Conservation (phyloP, 352 stramenopile genomes). For the Phytopythium helicoides region DNA sequence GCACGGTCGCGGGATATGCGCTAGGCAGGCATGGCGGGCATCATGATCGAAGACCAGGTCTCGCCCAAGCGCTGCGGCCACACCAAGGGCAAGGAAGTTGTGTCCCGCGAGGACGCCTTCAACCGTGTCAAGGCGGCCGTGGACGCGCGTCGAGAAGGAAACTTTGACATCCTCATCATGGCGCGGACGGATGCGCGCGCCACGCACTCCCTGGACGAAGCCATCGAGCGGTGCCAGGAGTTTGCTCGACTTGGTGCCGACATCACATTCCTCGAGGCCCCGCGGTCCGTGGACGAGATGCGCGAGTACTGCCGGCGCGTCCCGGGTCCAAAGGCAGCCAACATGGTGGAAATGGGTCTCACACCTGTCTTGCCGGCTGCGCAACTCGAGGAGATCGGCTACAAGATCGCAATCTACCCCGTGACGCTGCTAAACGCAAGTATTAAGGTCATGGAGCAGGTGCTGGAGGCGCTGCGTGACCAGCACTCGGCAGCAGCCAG, state of each 20-base stretch:
- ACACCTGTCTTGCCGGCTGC: constrained; percentile 89
- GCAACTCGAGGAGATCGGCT: constrained; percentile 91
- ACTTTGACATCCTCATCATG: constrained; percentile 92
- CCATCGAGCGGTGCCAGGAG: constrained; percentile 89
- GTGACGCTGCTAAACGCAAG: constrained; percentile 92
- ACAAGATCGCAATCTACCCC: constrained; percentile 93
- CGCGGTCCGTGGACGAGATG: constrained; percentile 91
- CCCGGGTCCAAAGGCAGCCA: constrained; percentile 85
- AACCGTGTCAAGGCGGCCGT: constrained; percentile 85
- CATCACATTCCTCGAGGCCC: constrained; percentile 95
- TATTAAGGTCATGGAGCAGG: constrained; percentile 92
- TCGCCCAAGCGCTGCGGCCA: constrained; percentile 92
- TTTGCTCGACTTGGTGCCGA: constrained; percentile 91
- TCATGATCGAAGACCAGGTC: constrained; percentile 95
- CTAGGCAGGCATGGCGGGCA: constrained; percentile 89
- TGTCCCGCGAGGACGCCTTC: constrained; percentile 85
- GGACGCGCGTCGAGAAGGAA: constrained; percentile 83
- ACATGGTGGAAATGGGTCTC: constrained; percentile 89
- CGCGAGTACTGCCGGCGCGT: constrained; percentile 88
- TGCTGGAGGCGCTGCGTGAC: constrained; percentile 79
- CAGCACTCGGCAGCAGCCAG: constrained; percentile 13
- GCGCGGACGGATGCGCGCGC: constrained; percentile 91
- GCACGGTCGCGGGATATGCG: constrained; percentile 89
- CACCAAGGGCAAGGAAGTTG: constrained; percentile 88
- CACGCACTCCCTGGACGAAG: constrained; percentile 89